These are phyloP conservation scores for Suaeda aralocaspica DNA, from an alignment of 148 eudicot species.

Conservation along the genomic window DNA sequence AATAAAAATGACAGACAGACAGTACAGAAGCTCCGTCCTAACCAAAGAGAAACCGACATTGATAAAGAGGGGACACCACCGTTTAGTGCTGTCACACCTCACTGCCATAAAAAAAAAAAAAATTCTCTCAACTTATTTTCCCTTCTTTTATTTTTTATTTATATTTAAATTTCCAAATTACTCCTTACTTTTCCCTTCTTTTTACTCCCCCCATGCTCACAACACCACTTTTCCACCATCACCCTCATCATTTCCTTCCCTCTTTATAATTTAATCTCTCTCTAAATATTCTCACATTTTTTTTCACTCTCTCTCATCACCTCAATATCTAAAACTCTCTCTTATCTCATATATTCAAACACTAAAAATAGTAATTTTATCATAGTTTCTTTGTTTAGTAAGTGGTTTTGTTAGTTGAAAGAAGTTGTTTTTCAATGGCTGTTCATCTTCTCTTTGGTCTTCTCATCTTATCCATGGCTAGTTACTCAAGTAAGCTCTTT, in stretches of 20 bases:
- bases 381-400: not conserved
- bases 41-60: too few relatives aligned
- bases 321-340: not conserved
- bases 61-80: too few relatives aligned
- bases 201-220: too few relatives aligned
- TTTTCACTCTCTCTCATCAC: not conserved
- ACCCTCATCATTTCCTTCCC: not conserved
- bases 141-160: too few relatives aligned
- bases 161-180: too few relatives aligned
- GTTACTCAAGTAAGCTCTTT: conserved; percentile 47
- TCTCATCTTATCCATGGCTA: conserved; percentile 47
- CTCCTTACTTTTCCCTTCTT: too few relatives aligned
- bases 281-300: not conserved
- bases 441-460: conserved; percentile 20
- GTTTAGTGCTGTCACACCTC: too few relatives aligned
- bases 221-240: conserved; percentile 4
- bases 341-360: not conserved
- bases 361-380: not conserved
- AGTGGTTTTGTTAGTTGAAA: too few relatives aligned
- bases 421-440: conserved; percentile 17
- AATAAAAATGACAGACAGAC: too few relatives aligned
- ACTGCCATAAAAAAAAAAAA: too few relatives aligned
- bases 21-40: too few relatives aligned
- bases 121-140: too few relatives aligned
- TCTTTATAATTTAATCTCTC: not conserved